Evolutionary conservation across 2,329 filamentous ascomycete species (phyloP).

Genomic region (Thelonectria discophora): DNA sequence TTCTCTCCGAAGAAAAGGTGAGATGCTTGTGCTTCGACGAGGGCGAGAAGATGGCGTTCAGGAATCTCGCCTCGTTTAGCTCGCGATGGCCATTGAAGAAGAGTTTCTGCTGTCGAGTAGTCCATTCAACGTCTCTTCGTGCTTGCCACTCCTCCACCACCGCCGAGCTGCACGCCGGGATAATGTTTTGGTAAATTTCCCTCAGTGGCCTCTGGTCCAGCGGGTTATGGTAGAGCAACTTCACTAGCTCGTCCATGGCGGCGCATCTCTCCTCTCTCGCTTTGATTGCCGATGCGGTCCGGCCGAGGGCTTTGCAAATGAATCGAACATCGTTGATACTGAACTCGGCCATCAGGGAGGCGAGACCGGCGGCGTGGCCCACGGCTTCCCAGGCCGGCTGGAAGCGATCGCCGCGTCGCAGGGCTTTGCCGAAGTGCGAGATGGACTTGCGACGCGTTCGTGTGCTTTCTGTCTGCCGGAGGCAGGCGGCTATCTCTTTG

Average conservation of each 20-base stretch:
- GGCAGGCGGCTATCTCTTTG: constrained; percentile 13
- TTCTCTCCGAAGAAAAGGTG: constrained; percentile 9
- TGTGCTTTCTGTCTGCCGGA: constrained; percentile 33
- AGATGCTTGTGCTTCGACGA: background rate
- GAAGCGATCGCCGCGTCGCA: constrained; percentile 36
- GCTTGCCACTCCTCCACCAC: constrained; percentile 35
- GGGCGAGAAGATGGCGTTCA: constrained; percentile 28
- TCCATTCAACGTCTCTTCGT: constrained; percentile 25
- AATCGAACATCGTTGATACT: constrained; percentile 35
- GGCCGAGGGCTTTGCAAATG: constrained; percentile 34
- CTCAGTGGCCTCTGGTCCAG: constrained; percentile 34
- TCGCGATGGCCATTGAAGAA: constrained; percentile 31
- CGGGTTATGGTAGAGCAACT: constrained; percentile 22
- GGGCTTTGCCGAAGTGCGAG: constrained; percentile 29
- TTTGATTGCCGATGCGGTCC: constrained; percentile 33
- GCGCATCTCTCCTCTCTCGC: constrained; percentile 34
- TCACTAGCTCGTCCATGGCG: constrained; percentile 34
- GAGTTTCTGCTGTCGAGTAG: constrained; percentile 19
- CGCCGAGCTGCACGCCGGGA: constrained; percentile 35
- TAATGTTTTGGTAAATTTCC: constrained; percentile 36
- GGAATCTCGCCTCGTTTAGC: constrained; percentile 28
- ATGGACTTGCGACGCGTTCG: constrained; percentile 30
- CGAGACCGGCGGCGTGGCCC: constrained; percentile 36
- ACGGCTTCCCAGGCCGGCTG: constrained; percentile 35
- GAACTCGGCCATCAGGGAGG: constrained; percentile 37